A percentile compares a stretch with the other conserved stretches of the same genome.
phyloP scores from a whole-genome alignment of 495 filamentous ascomycete species.

The Aspergillus carlsbadensis region DNA sequence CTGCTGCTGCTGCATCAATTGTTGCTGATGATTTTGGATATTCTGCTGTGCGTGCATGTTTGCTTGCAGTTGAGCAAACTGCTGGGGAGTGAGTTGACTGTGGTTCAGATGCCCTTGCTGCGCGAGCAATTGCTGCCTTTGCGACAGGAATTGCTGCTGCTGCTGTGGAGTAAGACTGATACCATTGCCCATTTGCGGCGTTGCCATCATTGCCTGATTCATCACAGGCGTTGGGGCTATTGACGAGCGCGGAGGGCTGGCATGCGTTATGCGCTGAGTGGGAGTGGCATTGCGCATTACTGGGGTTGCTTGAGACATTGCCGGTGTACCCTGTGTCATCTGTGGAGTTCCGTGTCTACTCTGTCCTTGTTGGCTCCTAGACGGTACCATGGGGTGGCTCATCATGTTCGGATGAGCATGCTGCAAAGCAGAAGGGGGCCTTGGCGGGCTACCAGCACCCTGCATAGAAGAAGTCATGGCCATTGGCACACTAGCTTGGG shows the following conservation, averaged over 20 bases:
- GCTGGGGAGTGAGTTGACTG: constrained; percentile 46
- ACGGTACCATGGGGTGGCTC: constrained; percentile 70
- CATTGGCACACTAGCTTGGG: constrained; percentile 68
- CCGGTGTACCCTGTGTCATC: constrained; percentile 76
- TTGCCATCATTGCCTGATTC: constrained; percentile 50
- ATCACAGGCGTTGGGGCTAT: constrained; percentile 61
- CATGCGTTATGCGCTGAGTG: constrained; percentile 69
- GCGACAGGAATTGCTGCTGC: constrained; percentile 44
- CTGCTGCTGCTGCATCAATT: constrained; percentile 42
- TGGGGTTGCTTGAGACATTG: constrained; percentile 69
- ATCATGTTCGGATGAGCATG: constrained; percentile 67
- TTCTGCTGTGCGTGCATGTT: constrained; percentile 55
- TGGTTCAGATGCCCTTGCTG: constrained; percentile 44
- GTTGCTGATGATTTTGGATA: constrained; percentile 47
- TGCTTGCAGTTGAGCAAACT: constrained; percentile 45
- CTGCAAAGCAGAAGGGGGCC: constrained; percentile 75
- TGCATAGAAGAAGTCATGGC: constrained; percentile 74
- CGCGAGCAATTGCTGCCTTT: constrained; percentile 50
- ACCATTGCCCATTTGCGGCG: constrained; percentile 39
- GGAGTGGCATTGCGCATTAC: constrained; percentile 68
- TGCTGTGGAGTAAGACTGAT: constrained; percentile 44
- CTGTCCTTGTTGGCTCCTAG: constrained; percentile 77
- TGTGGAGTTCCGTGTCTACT: constrained; percentile 76
- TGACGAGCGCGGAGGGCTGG: constrained; percentile 60
- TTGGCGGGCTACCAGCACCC: constrained; percentile 67